Conservation (phyloP, 768 basidiomycete genomes). For the Boletus eberwhitei region DNA sequence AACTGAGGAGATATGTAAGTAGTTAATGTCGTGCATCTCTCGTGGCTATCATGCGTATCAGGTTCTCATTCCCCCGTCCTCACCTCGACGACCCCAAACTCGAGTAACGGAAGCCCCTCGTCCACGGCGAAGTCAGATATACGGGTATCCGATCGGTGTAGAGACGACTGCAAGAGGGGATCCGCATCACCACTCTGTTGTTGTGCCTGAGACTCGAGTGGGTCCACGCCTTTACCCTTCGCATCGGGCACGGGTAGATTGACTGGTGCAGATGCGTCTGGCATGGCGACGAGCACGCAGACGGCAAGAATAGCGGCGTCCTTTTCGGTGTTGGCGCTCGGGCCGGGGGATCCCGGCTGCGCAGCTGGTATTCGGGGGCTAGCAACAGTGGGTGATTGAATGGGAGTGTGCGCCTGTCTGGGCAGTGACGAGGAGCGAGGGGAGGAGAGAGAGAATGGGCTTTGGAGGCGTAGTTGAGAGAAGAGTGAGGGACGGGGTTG, state of each 20-base stretch:
- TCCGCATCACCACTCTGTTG: background rate
- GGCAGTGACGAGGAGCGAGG: background rate
- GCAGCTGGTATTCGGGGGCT: background rate
- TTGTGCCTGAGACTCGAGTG: conserved; percentile 3
- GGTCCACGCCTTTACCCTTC: conserved; percentile 19
- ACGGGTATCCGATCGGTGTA: background rate
- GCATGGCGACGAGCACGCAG: conserved; percentile 25
- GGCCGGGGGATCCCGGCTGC: background rate
- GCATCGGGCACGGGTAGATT: background rate
- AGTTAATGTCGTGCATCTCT: background rate
- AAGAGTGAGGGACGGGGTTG: background rate
- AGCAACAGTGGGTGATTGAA: background rate
- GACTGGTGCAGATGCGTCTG: conserved; percentile 7
- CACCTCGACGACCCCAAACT: conserved; percentile 17
- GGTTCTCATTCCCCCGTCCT: background rate
- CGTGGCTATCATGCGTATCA: background rate
- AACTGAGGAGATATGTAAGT: background rate
- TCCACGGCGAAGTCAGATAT: background rate
- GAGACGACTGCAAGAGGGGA: conserved; percentile 2
- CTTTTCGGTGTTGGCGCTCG: background rate
- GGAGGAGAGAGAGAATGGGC: background rate
- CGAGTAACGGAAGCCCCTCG: conserved; percentile 5
- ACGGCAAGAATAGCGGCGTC: conserved; percentile 5
- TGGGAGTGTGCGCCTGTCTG: background rate
- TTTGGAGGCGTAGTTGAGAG: conserved; percentile 10